Base-by-base conservation (phyloP, 2,329 filamentous ascomycete species). In the Alternaria solani region DNA sequence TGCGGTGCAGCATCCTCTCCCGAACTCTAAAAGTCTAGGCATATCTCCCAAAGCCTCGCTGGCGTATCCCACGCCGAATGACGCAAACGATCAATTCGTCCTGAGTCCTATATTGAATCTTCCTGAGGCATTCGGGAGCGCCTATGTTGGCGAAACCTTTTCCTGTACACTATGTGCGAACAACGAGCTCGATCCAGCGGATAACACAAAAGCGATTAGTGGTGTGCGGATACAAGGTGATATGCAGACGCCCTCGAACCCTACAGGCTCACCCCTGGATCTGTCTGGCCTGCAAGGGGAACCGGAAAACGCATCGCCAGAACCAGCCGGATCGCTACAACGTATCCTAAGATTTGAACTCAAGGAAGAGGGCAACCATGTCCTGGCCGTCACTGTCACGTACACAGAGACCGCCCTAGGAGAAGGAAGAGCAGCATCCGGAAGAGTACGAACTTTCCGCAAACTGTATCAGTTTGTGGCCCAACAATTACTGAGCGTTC, bases 391-490 rank as follows among this genome's bases (percentile, higher is more conserved):
- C 61, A 97, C 93, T 55, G 91, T 98, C 61, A 94, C 91, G 66
- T 98, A 98, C 80, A 96, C 93, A 55, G 94, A 98, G 79, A 93
- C 91, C 0, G 86, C 86, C n/a, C 83, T 91, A 69, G 72, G 74
- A 32, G 77, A 76, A 53, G 77, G 73, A 30, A 81, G 64, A 63
- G 83, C 84, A 23, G 84, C 83, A 2, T 83, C 83, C 57, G 85
- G 85, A 5, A 86, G 92, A 51, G 90, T 91, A 38, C 85, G 95
- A 61, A 96, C 93, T 9, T 98, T 98, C 75, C 85, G 94, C 67
- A 98, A 98, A 81, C 82, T 99, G 61, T 99, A 98, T 78, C 95
- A 98, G 78, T 99, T 99, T 75, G 89, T 96, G 56, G 95, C 94
- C 75, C 94, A 96, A 81, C 88, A 92, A 39, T 91, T 93, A 61